These are phyloP conservation scores for Discostella stelligeroides DNA, from an alignment of 108 stramenopile genomes.

Conservation along the genomic window DNA sequence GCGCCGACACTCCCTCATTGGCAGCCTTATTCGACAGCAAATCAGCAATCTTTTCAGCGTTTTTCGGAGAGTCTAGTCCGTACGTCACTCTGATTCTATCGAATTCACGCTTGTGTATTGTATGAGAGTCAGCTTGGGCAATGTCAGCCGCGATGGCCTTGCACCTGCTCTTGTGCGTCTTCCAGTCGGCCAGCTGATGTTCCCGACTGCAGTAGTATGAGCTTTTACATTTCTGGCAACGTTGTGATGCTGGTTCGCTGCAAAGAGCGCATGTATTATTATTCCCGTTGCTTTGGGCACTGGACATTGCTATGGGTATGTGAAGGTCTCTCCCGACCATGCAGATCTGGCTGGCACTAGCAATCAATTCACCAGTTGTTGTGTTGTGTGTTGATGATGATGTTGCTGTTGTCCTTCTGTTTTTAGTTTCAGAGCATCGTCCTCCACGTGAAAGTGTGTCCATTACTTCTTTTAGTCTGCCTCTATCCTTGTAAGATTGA, in stretches of 20 bases:
- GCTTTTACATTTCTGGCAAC: constrained; percentile 54
- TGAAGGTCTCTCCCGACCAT: too few relatives aligned
- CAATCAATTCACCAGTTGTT: too few relatives aligned
- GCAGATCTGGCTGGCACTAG: too few relatives aligned
- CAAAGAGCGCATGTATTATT: constrained; percentile 52
- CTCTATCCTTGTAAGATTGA: too few relatives aligned
- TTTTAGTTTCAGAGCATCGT: too few relatives aligned
- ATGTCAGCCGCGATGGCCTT: constrained; percentile 46
- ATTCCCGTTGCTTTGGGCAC: too few relatives aligned
- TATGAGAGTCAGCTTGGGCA: constrained; percentile 61
- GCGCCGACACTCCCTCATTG: constrained; percentile 55
- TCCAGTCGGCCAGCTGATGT: constrained; percentile 61
- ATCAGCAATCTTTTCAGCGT: constrained; percentile 59
- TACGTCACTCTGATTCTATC: constrained; percentile 64
- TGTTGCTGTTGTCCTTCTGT: too few relatives aligned
- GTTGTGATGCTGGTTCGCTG: constrained; percentile 40
- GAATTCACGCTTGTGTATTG: constrained; percentile 70
- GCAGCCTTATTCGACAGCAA: constrained; percentile 24
- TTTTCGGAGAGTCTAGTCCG: constrained; percentile 51
- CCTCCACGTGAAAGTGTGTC: too few relatives aligned
- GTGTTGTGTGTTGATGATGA: too few relatives aligned
- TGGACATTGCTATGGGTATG: too few relatives aligned
- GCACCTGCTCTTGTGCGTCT: constrained; percentile 53
- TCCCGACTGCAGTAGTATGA: constrained; percentile 49
- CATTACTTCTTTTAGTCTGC: too few relatives aligned